A percentile compares a stretch with the other conserved stretches of the same genome.
Conservation (phyloP, 345 rosid species). For the Citrus glauca region DNA sequence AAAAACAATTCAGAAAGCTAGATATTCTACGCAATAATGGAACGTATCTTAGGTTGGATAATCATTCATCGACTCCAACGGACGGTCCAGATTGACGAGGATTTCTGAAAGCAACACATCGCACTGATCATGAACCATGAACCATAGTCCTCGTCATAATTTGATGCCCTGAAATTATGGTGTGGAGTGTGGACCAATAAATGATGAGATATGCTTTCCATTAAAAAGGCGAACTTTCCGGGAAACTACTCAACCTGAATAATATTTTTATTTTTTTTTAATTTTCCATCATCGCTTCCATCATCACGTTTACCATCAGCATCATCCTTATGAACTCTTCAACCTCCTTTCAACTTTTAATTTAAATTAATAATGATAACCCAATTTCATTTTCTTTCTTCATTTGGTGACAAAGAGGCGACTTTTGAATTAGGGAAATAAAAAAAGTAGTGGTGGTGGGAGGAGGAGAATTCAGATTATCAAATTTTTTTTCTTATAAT, state of each 20-base stretch:
- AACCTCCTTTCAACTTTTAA: constrained; percentile 10
- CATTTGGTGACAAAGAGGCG: not conserved
- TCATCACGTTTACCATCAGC: constrained; percentile 8
- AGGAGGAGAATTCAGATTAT: not conserved
- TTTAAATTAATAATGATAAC: too few relatives aligned
- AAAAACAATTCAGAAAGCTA: constrained; percentile 8
- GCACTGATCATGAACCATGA: too few relatives aligned
- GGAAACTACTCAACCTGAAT: constrained; percentile 26
- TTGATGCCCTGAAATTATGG: constrained; percentile 50
- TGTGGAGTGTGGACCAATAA: constrained; percentile 52
- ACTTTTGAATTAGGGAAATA: not conserved
- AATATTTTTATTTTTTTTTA: not conserved
- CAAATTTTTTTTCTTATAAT: not conserved
- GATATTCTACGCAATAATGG: constrained; percentile 30
- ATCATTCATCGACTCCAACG: not conserved
- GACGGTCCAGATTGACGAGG: constrained; percentile 18
- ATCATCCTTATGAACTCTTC: constrained; percentile 17
- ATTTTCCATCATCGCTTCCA: constrained; percentile 18
- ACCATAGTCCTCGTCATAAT: not conserved
- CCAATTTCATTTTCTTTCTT: not conserved
- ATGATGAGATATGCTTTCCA: constrained; percentile 53
- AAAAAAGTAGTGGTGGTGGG: not conserved
- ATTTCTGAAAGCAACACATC: not conserved
- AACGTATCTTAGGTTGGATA: constrained; percentile 20
- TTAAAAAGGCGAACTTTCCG: constrained; percentile 43